Evolutionary conservation across 2,329 filamentous ascomycete genomes (phyloP), one percentile per base, ranked within the genome.

Genomic region (Phialophora macrospora): DNA sequence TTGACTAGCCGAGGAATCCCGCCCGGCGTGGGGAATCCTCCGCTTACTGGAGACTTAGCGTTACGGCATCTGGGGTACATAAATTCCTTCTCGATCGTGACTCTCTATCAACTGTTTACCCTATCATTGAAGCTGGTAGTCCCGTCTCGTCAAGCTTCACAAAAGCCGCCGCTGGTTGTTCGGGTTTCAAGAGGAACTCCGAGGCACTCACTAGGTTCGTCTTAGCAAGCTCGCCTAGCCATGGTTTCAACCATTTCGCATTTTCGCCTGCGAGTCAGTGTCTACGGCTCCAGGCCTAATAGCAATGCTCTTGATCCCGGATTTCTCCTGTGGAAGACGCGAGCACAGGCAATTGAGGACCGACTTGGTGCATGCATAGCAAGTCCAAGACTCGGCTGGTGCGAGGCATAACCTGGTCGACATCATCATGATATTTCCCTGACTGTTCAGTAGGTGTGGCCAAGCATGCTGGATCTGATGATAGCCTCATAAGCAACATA

Each of bases 301-400:
- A 30, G 28, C 51, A 17, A 54, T 22, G 20, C 9, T 17, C 14
- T 54, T 30, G 1, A 30, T 54, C 14, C 49, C 7, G 14, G 20
- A 14, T 52, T 52, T 24, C 12, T 52, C 49, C 20, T 8, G 51
- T 17, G 24, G 51, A 4, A 54, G 2, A 17, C 51, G 30, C 6
- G 51, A 54, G 51, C 24, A 54, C 5, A 54, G 49, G 24, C 30
- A 54, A 54, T 54, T 54, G 24, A 54, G 26, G 14, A 54, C 51
- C 26, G 51, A 54, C 24, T 54, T 54, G 14, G 24, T 54, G 51
- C 51, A 54, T 24, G 51, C 51, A 28, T 30, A 54, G 26, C 51
- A 54, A 17, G 51, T 54, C 24, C 51, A 54, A 8, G 24, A 30
- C 26, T 54, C 51, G 51, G 22, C 28, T 30, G 28, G 28, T 30